Evolutionary conservation across 176 grass and related monocot genomes (phyloP), one percentile per base, ranked within the genome.

Genomic region (Cenchrus americanus): DNA sequence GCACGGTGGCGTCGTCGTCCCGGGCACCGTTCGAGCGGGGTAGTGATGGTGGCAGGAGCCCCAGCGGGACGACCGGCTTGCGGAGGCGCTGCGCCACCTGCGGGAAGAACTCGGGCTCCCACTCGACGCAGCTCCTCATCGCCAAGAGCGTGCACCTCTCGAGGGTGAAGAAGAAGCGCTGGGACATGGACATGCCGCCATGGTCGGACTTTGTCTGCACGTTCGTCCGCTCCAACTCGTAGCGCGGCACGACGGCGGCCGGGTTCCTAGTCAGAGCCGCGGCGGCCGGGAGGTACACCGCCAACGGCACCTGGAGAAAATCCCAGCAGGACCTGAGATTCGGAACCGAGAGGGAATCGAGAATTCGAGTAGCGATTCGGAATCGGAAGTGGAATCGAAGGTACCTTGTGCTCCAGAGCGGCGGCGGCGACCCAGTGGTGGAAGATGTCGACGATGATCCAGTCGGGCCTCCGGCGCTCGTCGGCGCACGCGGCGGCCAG

Each of bases 361-460:
- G n/a, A n/a, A n/a, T n/a, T 37, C 15, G 4, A 27, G 10, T 24
- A 8, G n/a, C 22, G 9, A 27, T 24, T n/a, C n/a, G n/a, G n/a
- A n/a, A n/a, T n/a, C n/a, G 24, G 69, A 14, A 32, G 8, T 34
- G 14, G 5, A 75, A 3, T 43, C 6, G 42, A 44, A 44, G 7
- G 43, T 8, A 64, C 42, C 44, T 66, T 66, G 46, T 14, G 24
- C 2, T 37, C 8, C 10, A 1, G 5, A 3, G 77, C 77, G 10
- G 26, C 15, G 51, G 73, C 4, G 52, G 73, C 73, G 24, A 26
- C 46, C 44, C 43, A 79, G 61, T 66, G 62, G 61, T 79, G 60
- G 77, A 79, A 65, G 26, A 0, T 1, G 77, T 79, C 77, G 77
- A 66, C 10, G 61, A 79, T 4, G 61, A 79, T 34, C 77, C 77